Evolutionary conservation across 225 moss, liverwort and hornwort genomes (phyloP).

Genomic region (Sphagnum contortum): DNA sequence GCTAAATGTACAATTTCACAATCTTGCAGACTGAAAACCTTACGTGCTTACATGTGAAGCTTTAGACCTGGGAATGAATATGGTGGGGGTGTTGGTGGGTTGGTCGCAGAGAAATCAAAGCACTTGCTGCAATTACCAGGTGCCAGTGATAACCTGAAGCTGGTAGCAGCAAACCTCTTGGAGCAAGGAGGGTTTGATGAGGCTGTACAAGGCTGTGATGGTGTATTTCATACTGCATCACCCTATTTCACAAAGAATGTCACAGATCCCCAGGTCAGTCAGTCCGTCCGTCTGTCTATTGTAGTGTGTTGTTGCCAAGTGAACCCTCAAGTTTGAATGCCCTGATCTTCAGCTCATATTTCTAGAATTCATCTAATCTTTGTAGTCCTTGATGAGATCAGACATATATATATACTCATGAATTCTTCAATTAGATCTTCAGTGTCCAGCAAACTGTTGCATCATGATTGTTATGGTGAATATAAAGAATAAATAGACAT

Average conservation of each 20-base stretch:
- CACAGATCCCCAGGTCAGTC: slow-evolving; percentile 49
- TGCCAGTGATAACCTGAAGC: slow-evolving; percentile 51
- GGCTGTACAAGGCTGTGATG: slow-evolving; percentile 51
- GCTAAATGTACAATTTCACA: too few relatives aligned
- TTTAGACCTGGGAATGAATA: too few relatives aligned
- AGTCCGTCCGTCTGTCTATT: not conserved
- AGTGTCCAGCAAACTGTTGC: not conserved
- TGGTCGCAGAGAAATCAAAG: slow-evolving; percentile 45
- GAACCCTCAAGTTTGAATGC: not conserved
- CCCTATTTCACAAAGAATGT: slow-evolving; percentile 45
- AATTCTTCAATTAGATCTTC: too few relatives aligned
- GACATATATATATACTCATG: too few relatives aligned
- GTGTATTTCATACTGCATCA: slow-evolving; percentile 79
- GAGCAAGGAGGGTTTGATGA: slow-evolving; percentile 55
- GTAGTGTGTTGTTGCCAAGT: not conserved
- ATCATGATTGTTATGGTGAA: not conserved
- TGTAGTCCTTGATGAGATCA: too few relatives aligned
- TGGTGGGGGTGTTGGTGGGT: too few relatives aligned
- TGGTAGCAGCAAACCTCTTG: slow-evolving; percentile 65
- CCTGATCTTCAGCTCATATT: too few relatives aligned
- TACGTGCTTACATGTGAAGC: too few relatives aligned
- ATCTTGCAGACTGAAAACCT: too few relatives aligned
- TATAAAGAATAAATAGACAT: too few relatives aligned
- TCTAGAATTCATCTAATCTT: too few relatives aligned
- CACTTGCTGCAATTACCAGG: slow-evolving; percentile 58